These are phyloP conservation scores for Scopulariopsis brevicaulis DNA, from an alignment of 2,329 filamentous ascomycete species.

Conservation along the genomic window DNA sequence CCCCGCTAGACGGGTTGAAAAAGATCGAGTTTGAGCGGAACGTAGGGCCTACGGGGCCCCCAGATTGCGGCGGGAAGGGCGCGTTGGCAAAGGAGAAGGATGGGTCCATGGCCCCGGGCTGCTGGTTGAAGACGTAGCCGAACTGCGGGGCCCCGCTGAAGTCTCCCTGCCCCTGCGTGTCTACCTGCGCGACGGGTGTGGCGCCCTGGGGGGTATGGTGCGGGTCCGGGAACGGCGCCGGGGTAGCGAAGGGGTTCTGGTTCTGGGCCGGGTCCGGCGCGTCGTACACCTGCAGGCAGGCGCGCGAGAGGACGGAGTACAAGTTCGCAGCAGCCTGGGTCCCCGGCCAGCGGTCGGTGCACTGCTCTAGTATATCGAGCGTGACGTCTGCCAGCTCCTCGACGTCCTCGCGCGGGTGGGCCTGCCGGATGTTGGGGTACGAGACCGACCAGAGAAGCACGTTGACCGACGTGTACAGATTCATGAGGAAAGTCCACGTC, in stretches of 20 bases:
- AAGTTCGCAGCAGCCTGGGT: conserved; percentile 74
- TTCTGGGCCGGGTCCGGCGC: conserved; percentile 31
- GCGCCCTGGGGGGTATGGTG: neutral
- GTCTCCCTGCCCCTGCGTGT: neutral
- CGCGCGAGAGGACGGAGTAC: conserved; percentile 74
- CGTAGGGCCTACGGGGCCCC: conserved; percentile 26
- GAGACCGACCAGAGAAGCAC: conserved; percentile 87
- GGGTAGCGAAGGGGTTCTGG: conserved; percentile 33
- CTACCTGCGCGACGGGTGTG: neutral
- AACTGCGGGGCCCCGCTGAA: neutral
- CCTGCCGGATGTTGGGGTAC: conserved; percentile 68
- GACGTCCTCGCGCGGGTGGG: conserved; percentile 63
- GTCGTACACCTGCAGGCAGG: conserved; percentile 82
- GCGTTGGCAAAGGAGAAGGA: conserved; percentile 30
- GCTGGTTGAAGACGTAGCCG: conserved; percentile 27
- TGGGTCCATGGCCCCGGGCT: neutral
- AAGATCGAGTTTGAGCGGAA: conserved; percentile 60
- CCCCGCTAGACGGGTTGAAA: conserved; percentile 41
- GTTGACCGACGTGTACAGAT: conserved; percentile 85
- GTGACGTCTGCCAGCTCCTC: conserved; percentile 63
- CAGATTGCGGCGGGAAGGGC: conserved; percentile 28
- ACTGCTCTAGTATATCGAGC: conserved; percentile 67
- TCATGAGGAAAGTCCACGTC: conserved; percentile 87
- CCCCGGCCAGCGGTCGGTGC: conserved; percentile 84
- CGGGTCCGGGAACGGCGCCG: neutral